A percentile compares a stretch with the other conserved stretches of the same genome.
Evolutionary conservation across 352 stramenopile species (phyloP).

Genomic region (Nothophytophthora sp.): DNA sequence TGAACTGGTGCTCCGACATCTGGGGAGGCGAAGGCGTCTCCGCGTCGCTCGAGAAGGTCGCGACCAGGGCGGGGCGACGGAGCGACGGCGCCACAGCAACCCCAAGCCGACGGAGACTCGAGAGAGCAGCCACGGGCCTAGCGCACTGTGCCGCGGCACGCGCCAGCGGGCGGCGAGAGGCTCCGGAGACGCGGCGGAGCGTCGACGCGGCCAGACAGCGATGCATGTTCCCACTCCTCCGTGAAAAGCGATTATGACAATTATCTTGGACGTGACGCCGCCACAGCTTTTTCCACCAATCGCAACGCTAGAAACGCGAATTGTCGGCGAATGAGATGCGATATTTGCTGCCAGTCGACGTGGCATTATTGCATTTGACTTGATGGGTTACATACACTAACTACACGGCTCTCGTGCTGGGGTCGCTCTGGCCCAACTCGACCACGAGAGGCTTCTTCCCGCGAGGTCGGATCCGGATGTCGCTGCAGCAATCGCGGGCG

Average conservation of each 20-base stretch:
- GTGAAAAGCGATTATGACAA: neutral
- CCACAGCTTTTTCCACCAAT: too few species aligned
- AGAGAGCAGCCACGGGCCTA: slow-evolving; percentile 9
- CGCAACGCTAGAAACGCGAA: too few species aligned
- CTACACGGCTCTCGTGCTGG: too few species aligned
- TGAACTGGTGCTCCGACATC: slow-evolving; percentile 77
- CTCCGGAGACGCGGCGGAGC: slow-evolving; percentile 18
- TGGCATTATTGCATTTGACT: too few species aligned
- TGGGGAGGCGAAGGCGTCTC: slow-evolving; percentile 2
- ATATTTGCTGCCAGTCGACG: too few species aligned
- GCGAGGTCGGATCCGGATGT: neutral
- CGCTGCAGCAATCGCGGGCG: neutral
- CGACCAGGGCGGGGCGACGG: slow-evolving; percentile 2
- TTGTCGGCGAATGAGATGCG: slow-evolving; percentile 4
- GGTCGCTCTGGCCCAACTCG: too few species aligned
- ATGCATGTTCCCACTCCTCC: slow-evolving; percentile 17
- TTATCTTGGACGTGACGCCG: too few species aligned
- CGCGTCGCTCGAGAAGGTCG: slow-evolving; percentile 20
- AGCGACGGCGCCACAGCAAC: neutral
- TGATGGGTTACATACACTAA: too few species aligned
- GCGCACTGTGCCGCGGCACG: slow-evolving; percentile 1
- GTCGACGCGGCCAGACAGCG: slow-evolving; percentile 19
- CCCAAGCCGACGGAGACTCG: neutral
- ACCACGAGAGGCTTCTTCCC: neutral
- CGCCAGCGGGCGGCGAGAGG: neutral